These are phyloP conservation scores for Penicillium hesseltinei DNA, from an alignment of 2,329 filamentous ascomycete genomes.

Conservation along the genomic window DNA sequence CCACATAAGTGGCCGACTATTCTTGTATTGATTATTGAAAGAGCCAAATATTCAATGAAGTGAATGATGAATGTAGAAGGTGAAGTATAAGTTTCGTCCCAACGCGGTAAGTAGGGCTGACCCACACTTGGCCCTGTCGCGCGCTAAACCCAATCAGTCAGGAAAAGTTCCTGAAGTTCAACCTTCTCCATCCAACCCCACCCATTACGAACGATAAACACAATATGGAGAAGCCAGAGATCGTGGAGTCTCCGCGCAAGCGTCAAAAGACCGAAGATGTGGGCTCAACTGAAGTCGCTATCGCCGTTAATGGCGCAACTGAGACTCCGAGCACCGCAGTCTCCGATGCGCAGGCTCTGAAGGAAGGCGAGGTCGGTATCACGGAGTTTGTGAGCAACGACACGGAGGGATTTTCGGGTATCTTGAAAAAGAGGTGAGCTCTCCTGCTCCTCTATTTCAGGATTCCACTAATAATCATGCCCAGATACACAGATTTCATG, in stretches of 20 bases:
- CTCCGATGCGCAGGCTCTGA: conserved; percentile 35
- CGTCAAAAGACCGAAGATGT: conserved; percentile 34
- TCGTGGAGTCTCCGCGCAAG: conserved; percentile 38
- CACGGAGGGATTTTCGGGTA: conserved; percentile 60
- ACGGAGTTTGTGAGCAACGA: conserved; percentile 59
- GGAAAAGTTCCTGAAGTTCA: conserved; percentile 21
- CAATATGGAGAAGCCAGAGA: conserved; percentile 35
- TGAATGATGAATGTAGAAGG: not conserved
- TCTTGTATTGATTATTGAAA: not conserved
- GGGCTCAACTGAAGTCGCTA: conserved; percentile 15
- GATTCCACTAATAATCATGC: conserved; percentile 3
- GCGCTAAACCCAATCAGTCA: conserved; percentile 22
- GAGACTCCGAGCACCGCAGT: conserved; percentile 12
- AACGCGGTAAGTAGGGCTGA: conserved; percentile 27
- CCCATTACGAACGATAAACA: conserved; percentile 4
- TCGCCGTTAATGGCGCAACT: conserved; percentile 15
- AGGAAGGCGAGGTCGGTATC: conserved; percentile 58
- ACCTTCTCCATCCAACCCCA: conserved; percentile 9
- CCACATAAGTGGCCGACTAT: too few species aligned
- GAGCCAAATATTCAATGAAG: not conserved
- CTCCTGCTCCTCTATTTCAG: not conserved
- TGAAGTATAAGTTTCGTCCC: conserved; percentile 9
- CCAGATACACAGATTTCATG: conserved; percentile 82
- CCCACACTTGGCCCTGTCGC: conserved; percentile 18
- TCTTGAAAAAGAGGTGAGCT: conserved; percentile 63